Conservation (phyloP, 2,329 filamentous ascomycete genomes). For the Periconia digitata region DNA sequence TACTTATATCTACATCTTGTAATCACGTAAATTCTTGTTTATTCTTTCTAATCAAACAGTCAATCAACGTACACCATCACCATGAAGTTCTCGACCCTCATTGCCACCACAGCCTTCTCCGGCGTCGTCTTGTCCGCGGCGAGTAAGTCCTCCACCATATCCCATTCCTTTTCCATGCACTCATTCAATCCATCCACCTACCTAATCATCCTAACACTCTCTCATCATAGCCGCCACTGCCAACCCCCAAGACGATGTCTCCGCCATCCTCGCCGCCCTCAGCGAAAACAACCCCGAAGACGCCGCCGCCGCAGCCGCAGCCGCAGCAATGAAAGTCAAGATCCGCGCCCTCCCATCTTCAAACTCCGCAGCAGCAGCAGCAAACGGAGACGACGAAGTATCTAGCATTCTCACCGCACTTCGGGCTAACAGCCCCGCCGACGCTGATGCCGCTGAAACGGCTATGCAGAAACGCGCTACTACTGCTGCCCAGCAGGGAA, state of each 20-base stretch:
- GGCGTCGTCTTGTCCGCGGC: constrained; percentile 27
- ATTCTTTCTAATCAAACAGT: constrained; percentile 5
- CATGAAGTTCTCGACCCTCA: constrained; percentile 32
- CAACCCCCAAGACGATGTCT: constrained; percentile 21
- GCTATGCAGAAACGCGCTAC: constrained; percentile 1
- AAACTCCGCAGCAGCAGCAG: neutral
- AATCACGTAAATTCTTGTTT: neutral
- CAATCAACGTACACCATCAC: too few relatives aligned
- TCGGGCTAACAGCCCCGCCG: constrained; percentile 22
- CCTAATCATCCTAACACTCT: constrained; percentile 27
- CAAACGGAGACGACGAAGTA: constrained; percentile 14
- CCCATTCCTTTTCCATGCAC: neutral
- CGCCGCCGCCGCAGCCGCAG: constrained; percentile 19
- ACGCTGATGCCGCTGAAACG: constrained; percentile 11
- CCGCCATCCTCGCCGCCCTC: constrained; percentile 25
- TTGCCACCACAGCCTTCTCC: constrained; percentile 28
- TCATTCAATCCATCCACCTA: constrained; percentile 25
- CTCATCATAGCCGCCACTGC: constrained; percentile 24
- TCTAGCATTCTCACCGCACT: constrained; percentile 22
- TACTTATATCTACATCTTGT: constrained; percentile 4
- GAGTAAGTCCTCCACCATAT: constrained; percentile 8
- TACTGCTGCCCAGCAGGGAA: neutral
- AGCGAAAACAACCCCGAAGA: constrained; percentile 25
- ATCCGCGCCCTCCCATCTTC: constrained; percentile 17
- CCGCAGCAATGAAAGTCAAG: constrained; percentile 5